Percentiles rank a stretch among this genome's conserved stretches.
These are phyloP conservation scores for Taiozyma sp. DNA, from an alignment of 1,139 yeast species.

Conservation along the genomic window DNA sequence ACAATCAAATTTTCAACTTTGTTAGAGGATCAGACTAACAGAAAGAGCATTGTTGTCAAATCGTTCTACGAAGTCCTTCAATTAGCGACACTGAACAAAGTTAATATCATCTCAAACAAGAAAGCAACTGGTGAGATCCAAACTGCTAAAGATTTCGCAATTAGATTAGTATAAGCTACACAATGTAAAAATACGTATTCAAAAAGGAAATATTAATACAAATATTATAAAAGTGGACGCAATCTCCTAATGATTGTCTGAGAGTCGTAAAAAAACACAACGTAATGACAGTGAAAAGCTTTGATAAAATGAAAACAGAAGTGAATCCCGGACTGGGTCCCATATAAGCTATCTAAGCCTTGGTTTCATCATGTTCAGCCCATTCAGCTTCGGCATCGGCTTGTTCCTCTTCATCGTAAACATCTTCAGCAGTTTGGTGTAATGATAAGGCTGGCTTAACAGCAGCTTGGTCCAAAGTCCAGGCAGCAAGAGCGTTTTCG, in stretches of 20 bases:
- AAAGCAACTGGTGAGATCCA: conserved; percentile 2
- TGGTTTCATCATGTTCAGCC: conserved; percentile 25
- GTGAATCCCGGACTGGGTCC: conserved; percentile 2
- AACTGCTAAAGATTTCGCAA: not conserved
- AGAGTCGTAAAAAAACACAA: not conserved
- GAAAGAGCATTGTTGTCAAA: conserved; percentile 31
- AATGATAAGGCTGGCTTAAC: conserved; percentile 77
- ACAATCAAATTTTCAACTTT: conserved; percentile 14
- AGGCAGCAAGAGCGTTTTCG: conserved; percentile 74
- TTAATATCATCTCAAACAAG: conserved; percentile 4
- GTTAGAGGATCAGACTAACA: conserved; percentile 12
- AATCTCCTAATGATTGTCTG: not conserved
- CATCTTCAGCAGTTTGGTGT: conserved; percentile 65
- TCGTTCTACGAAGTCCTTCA: conserved; percentile 37
- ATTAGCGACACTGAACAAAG: conserved; percentile 27
- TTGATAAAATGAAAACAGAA: not conserved
- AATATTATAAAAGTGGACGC: conserved; percentile 1
- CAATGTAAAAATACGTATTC: not conserved
- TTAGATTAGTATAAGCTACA: not conserved
- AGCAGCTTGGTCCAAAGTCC: conserved; percentile 79
- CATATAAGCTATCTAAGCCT: not conserved
- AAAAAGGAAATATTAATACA: not conserved
- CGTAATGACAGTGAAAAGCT: not conserved
- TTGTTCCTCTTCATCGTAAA: conserved; percentile 42
- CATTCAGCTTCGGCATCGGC: conserved; percentile 29